Evolutionary conservation across 1,284 basidiomycete genomes (phyloP), one percentile per base, ranked within the genome.

Genomic region (Puccinia coronata): DNA sequence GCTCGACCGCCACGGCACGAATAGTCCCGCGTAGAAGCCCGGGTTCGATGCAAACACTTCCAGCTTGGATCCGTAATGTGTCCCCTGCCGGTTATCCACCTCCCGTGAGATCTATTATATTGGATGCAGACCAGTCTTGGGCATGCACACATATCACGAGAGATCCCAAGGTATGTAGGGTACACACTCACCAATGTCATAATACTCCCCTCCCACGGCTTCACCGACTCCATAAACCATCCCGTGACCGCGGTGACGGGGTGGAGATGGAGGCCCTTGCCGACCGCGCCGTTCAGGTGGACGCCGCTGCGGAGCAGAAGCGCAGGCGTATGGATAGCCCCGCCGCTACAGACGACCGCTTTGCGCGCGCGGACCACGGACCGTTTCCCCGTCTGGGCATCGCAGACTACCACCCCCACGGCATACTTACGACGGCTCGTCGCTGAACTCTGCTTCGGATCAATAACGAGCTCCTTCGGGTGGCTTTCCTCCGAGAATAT

Each of bases 171-270:
- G 82, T 25, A 85, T 82, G 43, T 85, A 59, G 80, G 85, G 85
- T 65, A 84, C 84, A 8, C 83, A 84, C 83, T 84, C 36, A 88
- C 88, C 51, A 87, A 85, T 43, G 88, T 88, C 80, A 89, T 86
- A 83, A 88, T 85, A 31, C 86, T 84, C 11, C 88, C 88, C 59
- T 88, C 86, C 86, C 87, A 88, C 0, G 88, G 86, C 67, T 86
- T 84, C 76, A 88, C 85, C 49, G 84, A 83, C 82, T 87, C 84
- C 74, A 86, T 85, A 83, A 87, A 88, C 82, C 85, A 85, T 57
- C 86, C 87, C 23, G 86, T 86, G 16, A 88, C 86, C 72, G 86
- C 84, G 69, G 86, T 86, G 23, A 84, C 86, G 0, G 88, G 88
- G 84, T 89, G 88, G 34, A 88, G 83, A 71, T 86, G 86, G n/a